Base-by-base conservation (phyloP, 2,329 filamentous ascomycete genomes). In the Chaetothyriales sp. region DNA sequence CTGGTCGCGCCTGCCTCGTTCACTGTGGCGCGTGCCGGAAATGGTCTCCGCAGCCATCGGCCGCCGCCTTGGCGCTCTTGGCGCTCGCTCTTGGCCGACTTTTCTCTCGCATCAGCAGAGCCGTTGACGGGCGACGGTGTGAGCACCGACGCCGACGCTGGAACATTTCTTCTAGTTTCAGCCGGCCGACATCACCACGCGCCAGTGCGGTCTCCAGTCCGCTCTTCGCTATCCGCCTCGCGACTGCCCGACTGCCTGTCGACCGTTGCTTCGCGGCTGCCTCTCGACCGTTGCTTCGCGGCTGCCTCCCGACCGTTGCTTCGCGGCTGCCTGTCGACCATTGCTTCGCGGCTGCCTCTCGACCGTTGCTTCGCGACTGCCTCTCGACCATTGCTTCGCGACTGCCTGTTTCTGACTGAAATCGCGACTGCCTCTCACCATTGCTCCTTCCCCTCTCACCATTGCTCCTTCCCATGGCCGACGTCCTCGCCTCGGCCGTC, bases 151-250 rank as follows among this genome's bases (percentile, higher is more conserved):
- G 33, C 15, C 33, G 33, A 40, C 33, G 6, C 6, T 25, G 22
- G 6, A 25, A 6, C n/a, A 62, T 51, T 60, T 69, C 51, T 63
- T 61, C 60, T 43, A 83, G 68, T 56, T 73, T 78, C 49, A 81
- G 65, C 4, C 73, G 71, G 9, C 75, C 75, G 77, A 83, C 79
- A n/a, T 77, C 73, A 6, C 66, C 59, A 18, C 66, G 78, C 10
- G 74, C 70, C 44, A 83, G 69, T 55, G 83, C 80, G 83, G 80
- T 77, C 67, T 95, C 89, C 33, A 95, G 67, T 50, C 81, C 79
- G 58, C 82, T 79, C 0, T 89, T 89, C 61, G 97, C 90, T 58
- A 84, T 80, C 48, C 89, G 78, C 49, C 92, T 76, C 63, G 88
- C 80, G 25, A 89, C 83, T 0, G 85, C 85, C 75, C 94, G 97